Conservation (phyloP, 2,329 filamentous ascomycete species). For the Torrubiellomyces zombiae region DNA sequence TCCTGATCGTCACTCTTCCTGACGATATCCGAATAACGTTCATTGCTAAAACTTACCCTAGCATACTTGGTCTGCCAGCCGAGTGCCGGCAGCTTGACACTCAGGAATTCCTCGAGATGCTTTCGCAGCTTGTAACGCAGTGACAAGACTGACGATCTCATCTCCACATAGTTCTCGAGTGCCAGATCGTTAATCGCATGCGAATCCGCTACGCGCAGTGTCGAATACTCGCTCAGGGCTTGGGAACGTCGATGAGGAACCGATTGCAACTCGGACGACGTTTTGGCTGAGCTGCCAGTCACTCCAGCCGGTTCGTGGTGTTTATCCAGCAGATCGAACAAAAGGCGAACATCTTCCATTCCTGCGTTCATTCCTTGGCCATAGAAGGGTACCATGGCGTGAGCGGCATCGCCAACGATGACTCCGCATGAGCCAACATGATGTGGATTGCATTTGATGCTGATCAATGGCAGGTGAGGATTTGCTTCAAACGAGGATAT, state of each 20-base stretch:
- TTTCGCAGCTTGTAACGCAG: constrained; percentile 68
- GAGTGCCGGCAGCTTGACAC: constrained; percentile 54
- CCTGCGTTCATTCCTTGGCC: constrained; percentile 97
- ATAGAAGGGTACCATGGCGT: constrained; percentile 98
- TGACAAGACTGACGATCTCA: constrained; percentile 72
- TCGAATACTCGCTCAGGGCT: constrained; percentile 62
- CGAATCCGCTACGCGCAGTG: constrained; percentile 57
- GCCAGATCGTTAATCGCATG: constrained; percentile 88
- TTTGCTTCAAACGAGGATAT: constrained; percentile 61
- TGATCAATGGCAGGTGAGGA: constrained; percentile 83
- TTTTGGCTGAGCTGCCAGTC: constrained; percentile 15
- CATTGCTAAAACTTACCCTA: constrained; percentile 83
- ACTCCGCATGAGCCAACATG: constrained; percentile 63
- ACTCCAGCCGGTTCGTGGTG: constrained; percentile 30
- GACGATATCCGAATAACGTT: constrained; percentile 74
- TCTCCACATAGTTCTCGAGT: constrained; percentile 81
- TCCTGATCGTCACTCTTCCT: constrained; percentile 53
- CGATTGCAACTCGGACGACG: constrained; percentile 36
- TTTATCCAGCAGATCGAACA: constrained; percentile 69
- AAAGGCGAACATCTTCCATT: constrained; percentile 77
- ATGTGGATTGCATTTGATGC: constrained; percentile 81
- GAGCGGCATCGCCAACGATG: constrained; percentile 83
- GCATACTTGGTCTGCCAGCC: constrained; percentile 92
- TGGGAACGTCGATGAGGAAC: too few relatives aligned
- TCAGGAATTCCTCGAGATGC: constrained; percentile 68